These are phyloP conservation scores for Nannizziopsis barbatae DNA, from an alignment of 2,329 filamentous ascomycete genomes.

Conservation along the genomic window DNA sequence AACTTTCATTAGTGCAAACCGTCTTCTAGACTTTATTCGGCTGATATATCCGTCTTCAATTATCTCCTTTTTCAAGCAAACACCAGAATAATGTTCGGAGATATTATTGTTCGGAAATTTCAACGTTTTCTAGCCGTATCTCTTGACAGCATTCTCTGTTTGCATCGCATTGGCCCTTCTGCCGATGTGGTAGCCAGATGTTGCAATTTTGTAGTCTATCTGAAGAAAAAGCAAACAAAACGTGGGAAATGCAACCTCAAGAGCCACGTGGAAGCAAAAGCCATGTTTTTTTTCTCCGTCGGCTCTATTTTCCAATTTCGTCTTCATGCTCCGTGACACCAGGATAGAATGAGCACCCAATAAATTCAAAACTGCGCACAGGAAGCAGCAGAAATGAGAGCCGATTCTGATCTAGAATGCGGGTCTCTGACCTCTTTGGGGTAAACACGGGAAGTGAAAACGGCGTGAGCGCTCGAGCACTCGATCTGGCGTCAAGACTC, in stretches of 20 bases:
- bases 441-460: not conserved
- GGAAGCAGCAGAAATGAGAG: not conserved
- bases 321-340: not conserved
- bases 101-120: too few relatives aligned
- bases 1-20: too few relatives aligned
- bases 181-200: too few relatives aligned
- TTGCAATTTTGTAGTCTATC: not conserved
- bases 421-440: too few relatives aligned
- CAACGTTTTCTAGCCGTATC: not conserved
- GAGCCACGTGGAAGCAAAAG: slow-evolving; percentile 2
- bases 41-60: too few relatives aligned
- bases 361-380: not conserved
- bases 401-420: too few relatives aligned
- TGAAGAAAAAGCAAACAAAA: not conserved
- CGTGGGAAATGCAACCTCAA: not conserved
- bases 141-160: not conserved
- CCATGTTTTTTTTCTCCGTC: not conserved
- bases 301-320: not conserved
- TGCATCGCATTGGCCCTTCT: too few relatives aligned
- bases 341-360: not conserved
- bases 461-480: not conserved
- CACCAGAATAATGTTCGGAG: too few relatives aligned
- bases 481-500: not conserved
- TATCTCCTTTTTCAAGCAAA: too few relatives aligned
- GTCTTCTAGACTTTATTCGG: too few relatives aligned